Evolutionary conservation across 2,329 filamentous ascomycete species (phyloP).

Genomic region (Alternaria gansuensis): DNA sequence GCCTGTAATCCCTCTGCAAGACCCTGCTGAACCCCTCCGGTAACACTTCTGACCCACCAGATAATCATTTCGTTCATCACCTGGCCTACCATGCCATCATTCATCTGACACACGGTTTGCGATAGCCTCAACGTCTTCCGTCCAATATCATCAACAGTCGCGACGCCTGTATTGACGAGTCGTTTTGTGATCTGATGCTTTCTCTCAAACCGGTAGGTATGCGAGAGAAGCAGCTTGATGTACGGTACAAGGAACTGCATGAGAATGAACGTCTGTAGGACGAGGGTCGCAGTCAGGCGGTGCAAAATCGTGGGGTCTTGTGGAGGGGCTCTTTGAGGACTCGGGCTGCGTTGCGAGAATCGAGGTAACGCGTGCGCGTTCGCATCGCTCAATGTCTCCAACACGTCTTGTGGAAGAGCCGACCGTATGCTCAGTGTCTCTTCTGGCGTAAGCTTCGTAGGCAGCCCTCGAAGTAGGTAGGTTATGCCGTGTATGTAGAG

Average conservation of each 20-base stretch:
- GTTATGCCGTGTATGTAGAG: slow-evolving; percentile 71
- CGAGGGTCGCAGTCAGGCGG: slow-evolving; percentile 63
- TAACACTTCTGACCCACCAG: slow-evolving; percentile 71
- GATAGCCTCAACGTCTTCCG: slow-evolving; percentile 63
- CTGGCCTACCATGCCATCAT: slow-evolving; percentile 71
- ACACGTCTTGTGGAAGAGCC: slow-evolving; percentile 57
- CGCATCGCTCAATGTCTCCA: slow-evolving; percentile 23
- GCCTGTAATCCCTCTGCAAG: slow-evolving; percentile 63
- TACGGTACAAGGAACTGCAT: slow-evolving; percentile 70
- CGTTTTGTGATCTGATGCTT: slow-evolving; percentile 71
- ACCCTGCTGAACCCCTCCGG: slow-evolving; percentile 73
- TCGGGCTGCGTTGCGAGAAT: slow-evolving; percentile 17
- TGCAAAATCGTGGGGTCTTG: slow-evolving; percentile 64
- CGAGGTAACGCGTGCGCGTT: slow-evolving; percentile 31
- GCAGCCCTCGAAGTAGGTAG: slow-evolving; percentile 71
- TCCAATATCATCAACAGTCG: slow-evolving; percentile 64
- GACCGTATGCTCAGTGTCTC: slow-evolving; percentile 64
- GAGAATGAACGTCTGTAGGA: slow-evolving; percentile 68
- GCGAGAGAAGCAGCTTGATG: slow-evolving; percentile 62
- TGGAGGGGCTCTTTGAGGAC: slow-evolving; percentile 16
- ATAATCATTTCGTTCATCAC: slow-evolving; percentile 63
- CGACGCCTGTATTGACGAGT: slow-evolving; percentile 62
- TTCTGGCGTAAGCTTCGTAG: slow-evolving; percentile 63
- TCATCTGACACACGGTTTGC: slow-evolving; percentile 66
- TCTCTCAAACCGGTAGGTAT: slow-evolving; percentile 70